These are phyloP conservation scores for Verticillium isaacii DNA, from an alignment of 2,329 filamentous ascomycete genomes.

Conservation along the genomic window DNA sequence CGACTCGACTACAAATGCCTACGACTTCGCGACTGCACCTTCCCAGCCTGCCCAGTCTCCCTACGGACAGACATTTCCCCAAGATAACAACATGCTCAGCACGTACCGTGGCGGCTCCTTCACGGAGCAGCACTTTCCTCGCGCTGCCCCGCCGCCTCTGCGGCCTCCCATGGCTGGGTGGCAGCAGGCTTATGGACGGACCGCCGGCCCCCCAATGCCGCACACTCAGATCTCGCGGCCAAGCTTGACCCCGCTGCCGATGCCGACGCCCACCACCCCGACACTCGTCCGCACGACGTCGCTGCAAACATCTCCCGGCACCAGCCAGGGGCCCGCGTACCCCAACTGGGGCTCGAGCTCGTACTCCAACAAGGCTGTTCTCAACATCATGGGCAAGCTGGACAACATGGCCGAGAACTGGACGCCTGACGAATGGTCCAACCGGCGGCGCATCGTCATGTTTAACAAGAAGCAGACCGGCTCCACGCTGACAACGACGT, in stretches of 20 bases:
- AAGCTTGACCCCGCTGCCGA: constrained; percentile 42
- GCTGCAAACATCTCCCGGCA: constrained; percentile 33
- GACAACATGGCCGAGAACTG: constrained; percentile 79
- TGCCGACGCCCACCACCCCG: constrained; percentile 39
- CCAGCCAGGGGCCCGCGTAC: constrained; percentile 45
- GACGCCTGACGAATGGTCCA: constrained; percentile 75
- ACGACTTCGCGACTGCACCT: constrained; percentile 51
- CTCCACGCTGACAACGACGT: constrained; percentile 75
- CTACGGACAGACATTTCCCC: constrained; percentile 33
- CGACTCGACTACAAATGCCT: constrained; percentile 48
- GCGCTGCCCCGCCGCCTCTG: constrained; percentile 25
- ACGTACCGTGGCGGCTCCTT: constrained; percentile 50
- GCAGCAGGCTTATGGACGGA: constrained; percentile 33
- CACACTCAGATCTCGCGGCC: constrained; percentile 41
- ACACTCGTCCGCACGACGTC: constrained; percentile 54
- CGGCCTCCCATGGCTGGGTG: constrained; percentile 35
- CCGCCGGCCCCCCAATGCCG: constrained; percentile 24
- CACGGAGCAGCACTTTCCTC: constrained; percentile 38
- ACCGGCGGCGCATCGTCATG: constrained; percentile 78
- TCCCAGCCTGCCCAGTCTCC: constrained; percentile 17
- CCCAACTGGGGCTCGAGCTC: constrained; percentile 66
- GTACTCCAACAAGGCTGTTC: constrained; percentile 76
- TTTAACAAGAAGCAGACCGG: constrained; percentile 81
- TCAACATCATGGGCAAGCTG: constrained; percentile 83
- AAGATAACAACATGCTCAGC: constrained; percentile 48